These are phyloP conservation scores for Blastomyces percursus DNA, from an alignment of 2,329 filamentous ascomycete genomes.

Conservation along the genomic window DNA sequence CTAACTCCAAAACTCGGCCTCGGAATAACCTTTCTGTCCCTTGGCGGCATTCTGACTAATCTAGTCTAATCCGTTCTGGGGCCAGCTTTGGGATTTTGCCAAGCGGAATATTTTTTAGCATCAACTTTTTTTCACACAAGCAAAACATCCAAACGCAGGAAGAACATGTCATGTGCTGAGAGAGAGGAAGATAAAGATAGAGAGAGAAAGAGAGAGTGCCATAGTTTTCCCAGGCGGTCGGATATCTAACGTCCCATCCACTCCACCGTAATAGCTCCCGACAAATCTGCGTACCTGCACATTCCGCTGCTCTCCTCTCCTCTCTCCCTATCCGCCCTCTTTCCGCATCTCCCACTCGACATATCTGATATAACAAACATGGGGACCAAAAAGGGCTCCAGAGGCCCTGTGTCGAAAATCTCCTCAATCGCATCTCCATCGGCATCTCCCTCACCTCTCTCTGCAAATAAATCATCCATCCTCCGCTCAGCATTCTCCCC, in stretches of 20 bases:
- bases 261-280: background rate
- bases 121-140: conserved; percentile 8
- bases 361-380: conserved; percentile 23
- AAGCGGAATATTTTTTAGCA: background rate
- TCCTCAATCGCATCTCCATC: conserved; percentile 33
- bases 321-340: background rate
- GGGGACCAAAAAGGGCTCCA: conserved; percentile 36
- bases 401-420: conserved; percentile 34
- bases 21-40: background rate
- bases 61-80: background rate
- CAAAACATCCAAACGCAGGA: background rate
- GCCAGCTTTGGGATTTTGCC: background rate
- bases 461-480: conserved; percentile 38
- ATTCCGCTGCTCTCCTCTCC: background rate
- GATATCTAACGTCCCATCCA: background rate
- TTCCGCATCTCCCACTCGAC: background rate
- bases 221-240: background rate
- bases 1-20: background rate
- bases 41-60: background rate
- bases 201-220: background rate
- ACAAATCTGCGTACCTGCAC: background rate
- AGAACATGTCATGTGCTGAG: background rate
- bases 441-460: conserved; percentile 22
- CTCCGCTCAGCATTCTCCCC: conserved; percentile 41
- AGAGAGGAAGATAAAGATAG: background rate